Evolutionary conservation across 164 flowering plant species (phyloP), one percentile per base, ranked within the genome.

Genomic region (Malania oleifera): DNA sequence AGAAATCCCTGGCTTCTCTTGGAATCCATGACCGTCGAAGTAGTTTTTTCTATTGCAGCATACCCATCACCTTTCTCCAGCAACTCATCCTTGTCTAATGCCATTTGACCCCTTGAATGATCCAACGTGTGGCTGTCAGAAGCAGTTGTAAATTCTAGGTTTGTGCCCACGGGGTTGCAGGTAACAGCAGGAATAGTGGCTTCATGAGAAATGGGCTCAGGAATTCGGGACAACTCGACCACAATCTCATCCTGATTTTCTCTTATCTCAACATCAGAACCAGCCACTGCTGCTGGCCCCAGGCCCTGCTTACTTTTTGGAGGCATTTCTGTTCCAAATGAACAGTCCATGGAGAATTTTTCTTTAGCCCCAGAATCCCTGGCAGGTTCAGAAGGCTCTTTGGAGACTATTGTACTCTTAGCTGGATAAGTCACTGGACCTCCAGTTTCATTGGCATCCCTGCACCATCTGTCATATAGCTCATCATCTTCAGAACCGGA

Each of bases 401-500:
- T 56, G n/a, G 63, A 17, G 17, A 52, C 15, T 17, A 14, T 58
- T 27, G 39, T 26, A 54, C 61, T 57, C 52, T 67, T 54, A 17
- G 52, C 66, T 15, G 64, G 57, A 27, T 44, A 50, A 18, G 29
- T 44, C 5, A 31, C 63, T 46, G 67, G 62, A 56, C 39, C 48
- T 10, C 60, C 81, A 13, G 51, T 40, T 60, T 72, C 83, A 56
- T 70, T 71, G 11, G 57, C 77, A 39, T 66, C 73, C 40, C 61
- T 78, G 22, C 76, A 52, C 86, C 83, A 80, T 39, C 67, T 74
- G 6, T 62, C 60, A 53, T 62, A 69, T 35, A 79, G 68, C 25
- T 77, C 82, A 61, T 78, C 89, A 60, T 70, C 64, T 55, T 73
- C 77, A 20, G 62, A 52, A 22, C 75, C 77, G 29, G 64, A 54